Conservation (phyloP, 2,329 filamentous ascomycete species). For the Pseudopyricularia javanii region DNA sequence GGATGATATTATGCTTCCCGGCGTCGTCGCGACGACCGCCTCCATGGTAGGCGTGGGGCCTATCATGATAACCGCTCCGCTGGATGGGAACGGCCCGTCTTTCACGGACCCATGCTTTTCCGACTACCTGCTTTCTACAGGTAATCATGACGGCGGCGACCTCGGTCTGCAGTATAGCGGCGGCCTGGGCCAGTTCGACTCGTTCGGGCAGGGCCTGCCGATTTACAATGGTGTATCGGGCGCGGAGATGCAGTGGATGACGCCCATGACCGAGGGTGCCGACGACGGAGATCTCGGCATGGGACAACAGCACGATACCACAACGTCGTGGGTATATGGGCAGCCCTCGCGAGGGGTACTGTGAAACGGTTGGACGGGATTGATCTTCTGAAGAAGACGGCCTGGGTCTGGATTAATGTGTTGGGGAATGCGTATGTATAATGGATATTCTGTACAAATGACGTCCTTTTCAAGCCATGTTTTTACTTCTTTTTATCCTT, state of each 20-base stretch:
- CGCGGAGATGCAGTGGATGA: not conserved
- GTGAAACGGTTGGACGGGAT: no score
- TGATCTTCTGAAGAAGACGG: no score
- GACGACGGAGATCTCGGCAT: not conserved
- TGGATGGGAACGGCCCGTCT: not conserved
- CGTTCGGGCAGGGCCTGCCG: not conserved
- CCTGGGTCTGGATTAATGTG: no score
- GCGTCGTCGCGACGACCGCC: not conserved
- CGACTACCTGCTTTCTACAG: not conserved
- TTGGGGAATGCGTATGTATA: no score
- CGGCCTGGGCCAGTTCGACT: not conserved
- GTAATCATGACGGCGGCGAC: not conserved
- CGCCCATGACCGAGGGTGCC: not conserved
- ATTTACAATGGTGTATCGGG: not conserved
- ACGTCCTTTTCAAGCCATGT: no score
- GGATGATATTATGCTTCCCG: not conserved
- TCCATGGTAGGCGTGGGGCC: not conserved
- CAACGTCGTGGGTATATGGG: constrained; percentile 1
- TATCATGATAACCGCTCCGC: not conserved
- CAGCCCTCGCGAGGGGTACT: not conserved
- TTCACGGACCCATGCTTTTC: not conserved
- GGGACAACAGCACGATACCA: not conserved
- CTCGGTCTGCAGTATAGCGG: not conserved
- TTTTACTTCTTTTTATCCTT: no score
- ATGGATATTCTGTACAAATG: no score